Evolutionary conservation across 2,329 filamentous ascomycete genomes (phyloP).

Genomic region (Macroventuria anomochaeta): DNA sequence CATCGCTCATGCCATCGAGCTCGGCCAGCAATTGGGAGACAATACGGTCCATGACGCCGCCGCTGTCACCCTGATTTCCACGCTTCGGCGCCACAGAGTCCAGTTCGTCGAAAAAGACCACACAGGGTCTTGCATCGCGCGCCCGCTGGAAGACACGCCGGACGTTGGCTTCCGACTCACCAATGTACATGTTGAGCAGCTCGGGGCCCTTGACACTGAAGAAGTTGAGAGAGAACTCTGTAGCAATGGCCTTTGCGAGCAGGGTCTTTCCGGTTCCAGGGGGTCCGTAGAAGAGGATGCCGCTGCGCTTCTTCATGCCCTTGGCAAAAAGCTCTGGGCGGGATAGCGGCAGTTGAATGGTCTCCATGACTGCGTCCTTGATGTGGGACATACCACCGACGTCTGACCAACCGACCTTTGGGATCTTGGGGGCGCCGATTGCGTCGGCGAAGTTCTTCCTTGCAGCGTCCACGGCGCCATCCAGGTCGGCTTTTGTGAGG

Average conservation of each 20-base stretch:
- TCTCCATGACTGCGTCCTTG: constrained; percentile 96
- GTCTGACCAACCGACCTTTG: constrained; percentile 95
- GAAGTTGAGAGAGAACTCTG: constrained; percentile 92
- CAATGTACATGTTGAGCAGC: constrained; percentile 94
- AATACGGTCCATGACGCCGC: constrained; percentile 97
- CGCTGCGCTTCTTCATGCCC: constrained; percentile 97
- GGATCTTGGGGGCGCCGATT: constrained; percentile 97
- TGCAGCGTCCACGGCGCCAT: constrained; percentile 90
- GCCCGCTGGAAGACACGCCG: constrained; percentile 87
- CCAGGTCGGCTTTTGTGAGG: constrained; percentile 83
- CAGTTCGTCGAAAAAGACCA: constrained; percentile 92
- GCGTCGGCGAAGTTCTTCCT: constrained; percentile 98
- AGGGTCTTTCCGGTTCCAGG: constrained; percentile 91
- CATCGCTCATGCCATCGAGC: constrained; percentile 96
- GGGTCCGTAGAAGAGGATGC: constrained; percentile 90
- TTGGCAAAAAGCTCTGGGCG: constrained; percentile 93
- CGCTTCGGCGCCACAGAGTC: constrained; percentile 95
- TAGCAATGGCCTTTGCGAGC: constrained; percentile 91
- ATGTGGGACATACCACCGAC: constrained; percentile 92
- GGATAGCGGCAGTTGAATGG: constrained; percentile 90
- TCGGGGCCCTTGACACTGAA: constrained; percentile 93
- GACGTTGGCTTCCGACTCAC: constrained; percentile 91
- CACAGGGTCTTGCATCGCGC: constrained; percentile 82
- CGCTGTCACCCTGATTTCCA: constrained; percentile 95
- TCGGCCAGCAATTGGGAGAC: constrained; percentile 94